A percentile compares a stretch with the other conserved stretches of the same genome.
Evolutionary conservation across 441 rosid species (phyloP).

Genomic region (Gossypium gossypioides): DNA sequence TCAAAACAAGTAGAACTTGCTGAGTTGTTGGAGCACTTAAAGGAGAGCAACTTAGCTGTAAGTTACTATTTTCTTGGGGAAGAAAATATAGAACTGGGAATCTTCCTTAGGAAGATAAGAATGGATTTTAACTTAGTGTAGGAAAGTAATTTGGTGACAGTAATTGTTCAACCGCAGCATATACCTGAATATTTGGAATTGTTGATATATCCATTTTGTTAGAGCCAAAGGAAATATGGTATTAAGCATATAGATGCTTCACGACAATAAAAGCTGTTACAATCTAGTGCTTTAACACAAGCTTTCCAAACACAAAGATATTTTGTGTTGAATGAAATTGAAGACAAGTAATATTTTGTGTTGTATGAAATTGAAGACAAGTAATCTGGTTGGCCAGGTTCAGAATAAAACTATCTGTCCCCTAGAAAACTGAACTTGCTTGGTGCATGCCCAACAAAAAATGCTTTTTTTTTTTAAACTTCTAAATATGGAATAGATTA

Average conservation of each 20-base stretch:
- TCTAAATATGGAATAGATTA: not conserved
- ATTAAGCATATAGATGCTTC: not conserved
- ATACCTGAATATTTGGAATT: not conserved
- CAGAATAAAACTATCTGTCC: not conserved
- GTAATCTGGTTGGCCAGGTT: not conserved
- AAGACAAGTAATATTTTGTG: no score
- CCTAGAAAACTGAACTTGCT: not conserved
- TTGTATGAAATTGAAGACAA: not conserved
- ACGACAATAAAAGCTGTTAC: no score
- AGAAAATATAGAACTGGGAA: not conserved
- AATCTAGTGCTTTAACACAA: no score
- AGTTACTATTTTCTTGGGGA: conserved; percentile 22
- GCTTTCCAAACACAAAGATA: no score
- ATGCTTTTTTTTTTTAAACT: not conserved
- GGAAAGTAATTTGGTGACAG: not conserved
- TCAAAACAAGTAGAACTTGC: conserved; percentile 89
- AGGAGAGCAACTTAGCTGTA: conserved; percentile 44
- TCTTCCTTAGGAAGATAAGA: not conserved
- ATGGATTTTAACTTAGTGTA: not conserved
- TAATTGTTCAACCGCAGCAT: not conserved
- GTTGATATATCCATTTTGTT: not conserved
- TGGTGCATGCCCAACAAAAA: not conserved
- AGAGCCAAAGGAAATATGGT: not conserved
- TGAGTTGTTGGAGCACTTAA: conserved; percentile 64
- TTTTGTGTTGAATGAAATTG: no score